Evolutionary conservation across 1,139 yeast genomes (phyloP).

Genomic region (Debaryomyces udenii): DNA sequence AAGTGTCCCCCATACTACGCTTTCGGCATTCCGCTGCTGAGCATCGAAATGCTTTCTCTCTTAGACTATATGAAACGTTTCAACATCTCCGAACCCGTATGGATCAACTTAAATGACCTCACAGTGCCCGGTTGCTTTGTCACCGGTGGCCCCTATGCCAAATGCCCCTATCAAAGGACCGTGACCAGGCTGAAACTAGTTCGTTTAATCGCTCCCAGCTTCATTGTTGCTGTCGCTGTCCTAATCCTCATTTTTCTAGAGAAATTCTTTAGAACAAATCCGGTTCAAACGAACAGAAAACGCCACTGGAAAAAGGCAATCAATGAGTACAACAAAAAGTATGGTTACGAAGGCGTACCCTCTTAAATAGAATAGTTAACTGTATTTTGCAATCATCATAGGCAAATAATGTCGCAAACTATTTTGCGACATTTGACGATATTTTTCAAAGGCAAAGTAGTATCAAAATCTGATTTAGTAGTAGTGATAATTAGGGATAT

Average conservation of each 20-base stretch:
- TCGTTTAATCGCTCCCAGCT: slow-evolving; percentile 67
- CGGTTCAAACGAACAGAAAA: slow-evolving; percentile 46
- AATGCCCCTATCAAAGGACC: slow-evolving; percentile 73
- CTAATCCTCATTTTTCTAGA: slow-evolving; percentile 45
- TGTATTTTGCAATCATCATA: slow-evolving; percentile 1
- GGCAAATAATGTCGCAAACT: slow-evolving; percentile 6
- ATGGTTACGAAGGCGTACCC: slow-evolving; percentile 52
- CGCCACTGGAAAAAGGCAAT: slow-evolving; percentile 43
- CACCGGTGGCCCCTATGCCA: slow-evolving; percentile 75
- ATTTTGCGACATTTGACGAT: no score
- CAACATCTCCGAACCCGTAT: slow-evolving; percentile 43
- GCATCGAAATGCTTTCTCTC: slow-evolving; percentile 39
- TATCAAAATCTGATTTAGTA: not conserved
- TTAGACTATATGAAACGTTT: slow-evolving; percentile 23
- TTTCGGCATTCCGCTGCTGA: slow-evolving; percentile 62
- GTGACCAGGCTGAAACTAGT: slow-evolving; percentile 61
- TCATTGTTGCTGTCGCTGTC: slow-evolving; percentile 56
- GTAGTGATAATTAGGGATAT: not conserved
- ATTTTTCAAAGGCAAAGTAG: slow-evolving; percentile 12
- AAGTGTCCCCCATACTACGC: slow-evolving; percentile 54
- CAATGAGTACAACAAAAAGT: slow-evolving; percentile 38
- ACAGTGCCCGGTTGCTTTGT: slow-evolving; percentile 82
- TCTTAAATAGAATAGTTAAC: slow-evolving; percentile 21
- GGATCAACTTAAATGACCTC: slow-evolving; percentile 87
- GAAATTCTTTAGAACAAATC: slow-evolving; percentile 35